These are phyloP conservation scores for Vigna angularis DNA, from an alignment of 306 rosid species.

Conservation along the genomic window DNA sequence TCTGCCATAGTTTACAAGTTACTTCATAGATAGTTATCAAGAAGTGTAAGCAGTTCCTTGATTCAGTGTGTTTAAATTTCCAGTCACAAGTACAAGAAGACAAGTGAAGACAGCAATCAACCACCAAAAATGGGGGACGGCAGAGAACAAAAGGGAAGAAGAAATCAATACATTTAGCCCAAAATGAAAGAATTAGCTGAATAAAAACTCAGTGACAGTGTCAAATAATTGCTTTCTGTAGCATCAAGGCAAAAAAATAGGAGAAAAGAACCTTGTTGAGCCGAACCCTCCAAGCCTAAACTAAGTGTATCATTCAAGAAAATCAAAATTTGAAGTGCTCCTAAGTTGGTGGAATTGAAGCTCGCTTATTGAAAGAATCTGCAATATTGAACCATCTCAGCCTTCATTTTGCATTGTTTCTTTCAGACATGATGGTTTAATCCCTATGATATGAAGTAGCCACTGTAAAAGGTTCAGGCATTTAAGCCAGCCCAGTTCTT, in stretches of 20 bases:
- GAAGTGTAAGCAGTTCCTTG: too few species aligned
- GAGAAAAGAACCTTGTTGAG: constrained; percentile 25
- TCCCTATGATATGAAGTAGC: constrained; percentile 24
- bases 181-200: constrained; percentile 27
- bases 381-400: constrained; percentile 25
- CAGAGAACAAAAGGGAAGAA: neutral
- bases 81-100: constrained; percentile 21
- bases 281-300: constrained; percentile 32
- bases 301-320: neutral
- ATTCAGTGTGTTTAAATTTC: neutral
- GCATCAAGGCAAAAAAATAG: constrained; percentile 8
- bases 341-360: constrained; percentile 26
- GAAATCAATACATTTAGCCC: neutral
- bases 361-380: constrained; percentile 33
- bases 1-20: too few species aligned
- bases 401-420: constrained; percentile 33
- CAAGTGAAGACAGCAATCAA: constrained; percentile 32
- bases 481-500: constrained; percentile 97
- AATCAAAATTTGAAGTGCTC: neutral
- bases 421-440: constrained; percentile 29
- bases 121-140: neutral
- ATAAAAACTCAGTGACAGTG: constrained; percentile 2
- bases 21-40: too few species aligned
- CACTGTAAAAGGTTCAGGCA: constrained; percentile 51
- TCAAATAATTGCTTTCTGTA: constrained; percentile 36